A percentile compares a stretch with the other conserved stretches of the same genome.
Conservation (phyloP, 495 filamentous ascomycete species). For the Delitschia confertaspora region DNA sequence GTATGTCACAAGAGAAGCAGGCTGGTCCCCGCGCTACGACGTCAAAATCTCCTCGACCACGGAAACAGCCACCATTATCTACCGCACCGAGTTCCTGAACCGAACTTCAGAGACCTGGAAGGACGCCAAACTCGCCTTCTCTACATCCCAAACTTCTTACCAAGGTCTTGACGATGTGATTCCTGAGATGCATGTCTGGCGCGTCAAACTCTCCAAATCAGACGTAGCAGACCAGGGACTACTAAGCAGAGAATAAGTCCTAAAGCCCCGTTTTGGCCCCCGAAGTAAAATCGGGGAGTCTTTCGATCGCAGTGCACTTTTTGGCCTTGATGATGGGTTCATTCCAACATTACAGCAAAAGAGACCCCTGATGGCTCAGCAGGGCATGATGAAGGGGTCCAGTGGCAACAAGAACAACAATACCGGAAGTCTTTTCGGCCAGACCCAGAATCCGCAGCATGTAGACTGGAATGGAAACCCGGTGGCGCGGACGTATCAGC, state of each 20-base stretch:
- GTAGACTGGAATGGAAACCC: no score
- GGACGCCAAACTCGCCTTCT: constrained; percentile 55
- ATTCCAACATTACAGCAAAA: constrained; percentile 6
- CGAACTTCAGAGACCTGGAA: constrained; percentile 59
- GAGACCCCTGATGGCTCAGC: constrained; percentile 7
- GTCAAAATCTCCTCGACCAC: constrained; percentile 49
- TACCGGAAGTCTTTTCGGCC: not conserved
- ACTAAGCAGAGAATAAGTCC: constrained; percentile 13
- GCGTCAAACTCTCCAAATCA: constrained; percentile 40
- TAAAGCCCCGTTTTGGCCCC: constrained; percentile 8
- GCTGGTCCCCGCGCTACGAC: constrained; percentile 60
- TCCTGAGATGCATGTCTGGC: constrained; percentile 53
- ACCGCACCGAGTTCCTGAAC: constrained; percentile 58
- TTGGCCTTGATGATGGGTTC: constrained; percentile 15
- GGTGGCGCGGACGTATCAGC: no score
- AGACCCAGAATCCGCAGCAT: not conserved
- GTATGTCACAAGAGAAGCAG: constrained; percentile 55
- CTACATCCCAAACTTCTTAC: constrained; percentile 59
- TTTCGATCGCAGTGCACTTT: constrained; percentile 18
- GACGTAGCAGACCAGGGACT: constrained; percentile 16
- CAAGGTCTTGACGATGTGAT: constrained; percentile 50
- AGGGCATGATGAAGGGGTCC: constrained; percentile 5
- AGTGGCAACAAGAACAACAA: not conserved
- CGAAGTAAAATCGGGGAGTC: not conserved
- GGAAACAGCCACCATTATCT: constrained; percentile 48